Evolutionary conservation across 2,329 filamentous ascomycete species (phyloP).

Genomic region (Teratosphaeria gauchensis): DNA sequence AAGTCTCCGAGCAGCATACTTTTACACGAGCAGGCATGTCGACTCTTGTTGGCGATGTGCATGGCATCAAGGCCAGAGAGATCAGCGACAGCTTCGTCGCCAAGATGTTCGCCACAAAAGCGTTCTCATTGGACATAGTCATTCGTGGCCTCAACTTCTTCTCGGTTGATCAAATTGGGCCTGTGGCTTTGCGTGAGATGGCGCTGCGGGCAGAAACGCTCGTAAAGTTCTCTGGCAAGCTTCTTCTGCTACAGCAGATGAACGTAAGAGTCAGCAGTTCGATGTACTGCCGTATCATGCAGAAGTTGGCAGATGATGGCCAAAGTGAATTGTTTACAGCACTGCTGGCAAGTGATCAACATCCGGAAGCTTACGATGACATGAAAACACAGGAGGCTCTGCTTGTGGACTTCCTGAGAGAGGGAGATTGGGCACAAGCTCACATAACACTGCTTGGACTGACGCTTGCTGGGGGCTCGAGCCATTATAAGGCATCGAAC

Average conservation of each 20-base stretch:
- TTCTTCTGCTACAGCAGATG: slow-evolving; percentile 51
- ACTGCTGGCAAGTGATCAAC: slow-evolving; percentile 51
- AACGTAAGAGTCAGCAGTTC: slow-evolving; percentile 55
- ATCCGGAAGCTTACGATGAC: slow-evolving; percentile 55
- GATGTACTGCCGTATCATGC: slow-evolving; percentile 56
- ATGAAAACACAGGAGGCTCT: slow-evolving; percentile 43
- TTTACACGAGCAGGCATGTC: slow-evolving; percentile 19
- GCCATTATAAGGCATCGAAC: slow-evolving; percentile 37
- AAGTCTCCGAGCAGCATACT: not conserved
- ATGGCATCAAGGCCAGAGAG: slow-evolving; percentile 35
- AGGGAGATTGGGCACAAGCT: slow-evolving; percentile 42
- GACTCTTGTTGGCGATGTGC: slow-evolving; percentile 28
- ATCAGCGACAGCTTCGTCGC: slow-evolving; percentile 62
- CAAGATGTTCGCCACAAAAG: slow-evolving; percentile 70
- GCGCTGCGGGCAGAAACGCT: slow-evolving; percentile 53
- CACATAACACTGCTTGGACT: slow-evolving; percentile 49
- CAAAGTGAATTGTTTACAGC: slow-evolving; percentile 45
- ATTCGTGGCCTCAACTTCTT: slow-evolving; percentile 61
- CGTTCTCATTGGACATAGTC: slow-evolving; percentile 62
- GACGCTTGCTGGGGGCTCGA: slow-evolving; percentile 25
- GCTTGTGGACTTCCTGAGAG: slow-evolving; percentile 42
- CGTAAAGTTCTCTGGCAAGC: slow-evolving; percentile 46
- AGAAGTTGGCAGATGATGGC: slow-evolving; percentile 50
- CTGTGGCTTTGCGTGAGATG: slow-evolving; percentile 67
- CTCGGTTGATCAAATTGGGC: slow-evolving; percentile 62